Evolutionary conservation across 805 yeast species (phyloP).

Genomic region (Hanseniaspora pseudoguilliermondii): DNA sequence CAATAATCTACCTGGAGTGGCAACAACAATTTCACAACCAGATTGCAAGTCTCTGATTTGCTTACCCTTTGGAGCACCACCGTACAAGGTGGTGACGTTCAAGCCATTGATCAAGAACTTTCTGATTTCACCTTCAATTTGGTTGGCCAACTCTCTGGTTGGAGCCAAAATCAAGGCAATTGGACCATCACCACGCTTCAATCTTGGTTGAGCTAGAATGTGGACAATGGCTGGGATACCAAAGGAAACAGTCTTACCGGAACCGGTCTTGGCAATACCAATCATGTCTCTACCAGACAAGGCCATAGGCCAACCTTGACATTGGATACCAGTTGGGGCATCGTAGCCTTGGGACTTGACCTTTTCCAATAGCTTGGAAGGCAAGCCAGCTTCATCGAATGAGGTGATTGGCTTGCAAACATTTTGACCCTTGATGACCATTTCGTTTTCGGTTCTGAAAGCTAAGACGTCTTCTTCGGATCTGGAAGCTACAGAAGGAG

Average conservation of each 20-base stretch:
- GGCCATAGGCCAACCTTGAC: slow-evolving; percentile 99
- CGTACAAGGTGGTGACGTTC: slow-evolving; percentile 94
- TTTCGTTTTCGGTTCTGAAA: slow-evolving; percentile 74
- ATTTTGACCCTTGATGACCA: slow-evolving; percentile 70
- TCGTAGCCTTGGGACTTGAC: slow-evolving; percentile 87
- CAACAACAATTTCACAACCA: slow-evolving; percentile 92
- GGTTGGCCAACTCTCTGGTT: slow-evolving; percentile 97
- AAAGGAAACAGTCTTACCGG: slow-evolving; percentile 95
- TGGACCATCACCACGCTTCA: slow-evolving; percentile 93
- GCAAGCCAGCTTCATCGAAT: slow-evolving; percentile 97
- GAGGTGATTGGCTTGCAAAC: slow-evolving; percentile 88
- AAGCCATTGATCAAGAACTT: slow-evolving; percentile 84
- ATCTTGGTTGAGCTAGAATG: slow-evolving; percentile 93
- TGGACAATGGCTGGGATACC: slow-evolving; percentile 95
- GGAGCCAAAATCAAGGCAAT: slow-evolving; percentile 92
- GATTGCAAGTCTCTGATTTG: slow-evolving; percentile 91
- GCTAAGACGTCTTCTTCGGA: slow-evolving; percentile 55
- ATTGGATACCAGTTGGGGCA: slow-evolving; percentile 89
- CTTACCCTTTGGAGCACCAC: slow-evolving; percentile 98
- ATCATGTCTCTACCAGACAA: slow-evolving; percentile 96
- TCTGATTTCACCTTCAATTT: slow-evolving; percentile 89
- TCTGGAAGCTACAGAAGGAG: slow-evolving; percentile 63
- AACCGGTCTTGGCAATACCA: slow-evolving; percentile 98
- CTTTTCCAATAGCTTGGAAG: slow-evolving; percentile 80
- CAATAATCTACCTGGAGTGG: slow-evolving; percentile 97